These are phyloP conservation scores for Cenchrus purpureus DNA, from an alignment of 176 grass and related monocot species.

Conservation along the genomic window DNA sequence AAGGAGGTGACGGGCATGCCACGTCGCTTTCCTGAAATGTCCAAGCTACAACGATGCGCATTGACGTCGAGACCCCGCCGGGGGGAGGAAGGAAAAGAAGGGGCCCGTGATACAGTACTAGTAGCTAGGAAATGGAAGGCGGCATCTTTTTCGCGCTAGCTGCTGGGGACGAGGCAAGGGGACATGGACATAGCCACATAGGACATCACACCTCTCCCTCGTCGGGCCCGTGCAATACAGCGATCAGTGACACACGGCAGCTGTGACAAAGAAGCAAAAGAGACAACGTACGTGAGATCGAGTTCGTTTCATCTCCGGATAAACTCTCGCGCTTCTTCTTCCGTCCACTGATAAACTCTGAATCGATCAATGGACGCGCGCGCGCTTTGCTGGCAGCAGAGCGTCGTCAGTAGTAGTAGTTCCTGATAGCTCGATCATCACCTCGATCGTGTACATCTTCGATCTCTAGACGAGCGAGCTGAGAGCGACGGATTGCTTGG, in stretches of 20 bases:
- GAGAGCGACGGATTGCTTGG: neutral
- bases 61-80: neutral
- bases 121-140: neutral
- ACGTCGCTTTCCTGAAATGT: constrained; percentile 5
- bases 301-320: no score
- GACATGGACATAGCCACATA: neutral
- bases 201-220: no score
- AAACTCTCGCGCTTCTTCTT: neutral
- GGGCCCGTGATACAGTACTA: no score
- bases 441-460: no score
- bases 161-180: neutral
- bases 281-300: neutral
- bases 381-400: neutral
- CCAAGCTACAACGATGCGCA: constrained; percentile 31
- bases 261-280: neutral
- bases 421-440: no score
- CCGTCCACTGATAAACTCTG: neutral
- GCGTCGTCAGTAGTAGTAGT: neutral
- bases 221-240: neutral
- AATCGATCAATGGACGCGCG: no score
- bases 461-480: no score
- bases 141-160: neutral
- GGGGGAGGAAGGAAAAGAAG: neutral
- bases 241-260: neutral
- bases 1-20: neutral